Percentiles rank a stretch among this genome's conserved stretches.
These are phyloP conservation scores for Aspergillus melleus DNA, from an alignment of 2,329 filamentous ascomycete genomes.

Conservation along the genomic window DNA sequence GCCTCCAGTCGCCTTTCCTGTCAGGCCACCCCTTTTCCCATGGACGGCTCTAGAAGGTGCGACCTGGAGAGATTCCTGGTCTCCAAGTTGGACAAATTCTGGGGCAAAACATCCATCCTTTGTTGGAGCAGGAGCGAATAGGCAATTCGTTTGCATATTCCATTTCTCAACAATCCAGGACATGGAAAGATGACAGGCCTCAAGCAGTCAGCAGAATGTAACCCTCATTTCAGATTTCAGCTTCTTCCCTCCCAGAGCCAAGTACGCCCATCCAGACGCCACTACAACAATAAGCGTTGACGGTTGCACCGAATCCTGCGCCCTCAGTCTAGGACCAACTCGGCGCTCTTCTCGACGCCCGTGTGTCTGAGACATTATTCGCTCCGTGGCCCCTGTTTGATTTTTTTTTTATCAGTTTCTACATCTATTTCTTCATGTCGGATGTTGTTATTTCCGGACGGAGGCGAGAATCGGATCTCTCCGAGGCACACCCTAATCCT, in stretches of 20 bases:
- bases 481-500: not conserved
- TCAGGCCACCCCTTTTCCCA: not conserved
- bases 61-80: not conserved
- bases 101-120: not conserved
- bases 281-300: not conserved
- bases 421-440: not conserved
- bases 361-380: not conserved
- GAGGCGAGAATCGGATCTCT: not conserved
- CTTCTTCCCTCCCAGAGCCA: not conserved
- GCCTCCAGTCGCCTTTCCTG: not conserved
- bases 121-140: no score
- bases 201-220: not conserved
- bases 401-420: not conserved
- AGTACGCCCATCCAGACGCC: not conserved
- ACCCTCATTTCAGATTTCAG: not conserved
- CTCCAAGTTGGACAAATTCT: not conserved
- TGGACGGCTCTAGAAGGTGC: not conserved
- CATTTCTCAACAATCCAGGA: not conserved
- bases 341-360: not conserved
- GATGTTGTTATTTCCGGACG: not conserved
- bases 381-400: not conserved
- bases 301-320: not conserved
- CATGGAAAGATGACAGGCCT: not conserved
- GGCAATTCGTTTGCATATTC: not conserved
- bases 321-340: not conserved